Percentiles rank a stretch among this genome's conserved stretches.
These are phyloP conservation scores for Plectosphaerella cucumerina DNA, from an alignment of 2,329 filamentous ascomycete genomes.

Conservation along the genomic window DNA sequence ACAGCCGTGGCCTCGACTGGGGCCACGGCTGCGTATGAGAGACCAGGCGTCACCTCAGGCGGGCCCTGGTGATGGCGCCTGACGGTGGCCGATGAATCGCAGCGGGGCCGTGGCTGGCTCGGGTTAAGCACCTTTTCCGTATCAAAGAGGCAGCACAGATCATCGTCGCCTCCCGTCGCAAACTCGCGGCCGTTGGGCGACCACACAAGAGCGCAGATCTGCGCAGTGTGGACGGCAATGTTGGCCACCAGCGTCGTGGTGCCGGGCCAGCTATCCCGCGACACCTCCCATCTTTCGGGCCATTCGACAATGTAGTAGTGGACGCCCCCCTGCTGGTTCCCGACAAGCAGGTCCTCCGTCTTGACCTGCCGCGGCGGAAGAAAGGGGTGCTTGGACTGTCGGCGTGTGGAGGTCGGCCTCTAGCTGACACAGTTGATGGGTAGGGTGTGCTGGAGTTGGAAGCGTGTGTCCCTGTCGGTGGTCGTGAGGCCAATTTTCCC, in stretches of 20 bases:
- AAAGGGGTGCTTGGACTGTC: conserved; percentile 47
- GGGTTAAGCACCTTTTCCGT: conserved; percentile 49
- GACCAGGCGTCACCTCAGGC: no score
- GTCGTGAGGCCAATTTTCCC: conserved; percentile 76
- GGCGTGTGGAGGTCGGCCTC: conserved; percentile 57
- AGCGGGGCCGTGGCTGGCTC: no score
- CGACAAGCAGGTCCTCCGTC: conserved; percentile 81
- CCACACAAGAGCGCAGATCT: conserved; percentile 93
- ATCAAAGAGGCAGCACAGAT: conserved; percentile 79
- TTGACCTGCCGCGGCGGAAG: conserved; percentile 47
- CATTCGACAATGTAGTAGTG: conserved; percentile 92
- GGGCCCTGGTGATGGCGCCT: not conserved
- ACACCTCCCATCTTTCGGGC: conserved; percentile 61
- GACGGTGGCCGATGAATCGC: not conserved
- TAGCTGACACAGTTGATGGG: conserved; percentile 79
- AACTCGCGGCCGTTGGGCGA: conserved; percentile 71
- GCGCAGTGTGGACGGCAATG: conserved; percentile 76
- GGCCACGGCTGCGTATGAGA: not conserved
- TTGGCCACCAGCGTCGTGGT: conserved; percentile 72
- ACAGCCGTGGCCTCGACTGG: not conserved
- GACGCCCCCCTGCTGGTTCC: conserved; percentile 76
- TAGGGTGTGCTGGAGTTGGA: conserved; percentile 67
- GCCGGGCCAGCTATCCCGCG: conserved; percentile 67
- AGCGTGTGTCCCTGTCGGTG: conserved; percentile 65
- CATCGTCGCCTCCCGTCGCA: conserved; percentile 90